A percentile compares a stretch with the other conserved stretches of the same genome.
Evolutionary conservation across 345 rosid genomes (phyloP).

Genomic region (Gossypium raimondii): DNA sequence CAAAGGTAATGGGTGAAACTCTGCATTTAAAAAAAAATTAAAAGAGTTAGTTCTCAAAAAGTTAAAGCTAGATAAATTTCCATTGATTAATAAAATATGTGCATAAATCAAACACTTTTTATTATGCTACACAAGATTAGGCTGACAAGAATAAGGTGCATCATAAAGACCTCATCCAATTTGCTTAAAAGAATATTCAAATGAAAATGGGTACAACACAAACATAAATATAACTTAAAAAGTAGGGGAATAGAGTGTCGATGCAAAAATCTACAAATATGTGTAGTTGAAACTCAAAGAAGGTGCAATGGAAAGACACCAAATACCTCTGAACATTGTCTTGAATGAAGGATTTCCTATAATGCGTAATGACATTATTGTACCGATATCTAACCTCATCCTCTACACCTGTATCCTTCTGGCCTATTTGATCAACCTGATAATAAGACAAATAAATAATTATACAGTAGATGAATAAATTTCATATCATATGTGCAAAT

Average conservation of each 20-base stretch:
- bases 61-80: conserved; percentile 1
- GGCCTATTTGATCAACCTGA: conserved; percentile 82
- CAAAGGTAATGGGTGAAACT: conserved; percentile 97
- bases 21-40: conserved; percentile 40
- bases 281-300: background rate
- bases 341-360: conserved; percentile 89
- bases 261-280: conserved; percentile 4
- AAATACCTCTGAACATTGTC: conserved; percentile 86
- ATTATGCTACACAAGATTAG: background rate
- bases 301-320: background rate
- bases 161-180: background rate
- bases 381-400: conserved; percentile 85
- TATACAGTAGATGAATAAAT: conserved; percentile 1
- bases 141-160: background rate
- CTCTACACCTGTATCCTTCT: conserved; percentile 63
- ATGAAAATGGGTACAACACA: background rate
- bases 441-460: conserved; percentile 24
- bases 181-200: conserved; percentile 7
- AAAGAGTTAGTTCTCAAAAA: conserved; percentile 12
- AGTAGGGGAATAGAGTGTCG: background rate
- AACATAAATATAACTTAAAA: conserved; percentile 1
- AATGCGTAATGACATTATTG: conserved; percentile 70
- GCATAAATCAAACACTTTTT: background rate
- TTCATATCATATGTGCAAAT: background rate
- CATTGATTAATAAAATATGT: background rate